Evolutionary conservation across 1,284 basidiomycete genomes (phyloP).

Genomic region (Tilletia indica): DNA sequence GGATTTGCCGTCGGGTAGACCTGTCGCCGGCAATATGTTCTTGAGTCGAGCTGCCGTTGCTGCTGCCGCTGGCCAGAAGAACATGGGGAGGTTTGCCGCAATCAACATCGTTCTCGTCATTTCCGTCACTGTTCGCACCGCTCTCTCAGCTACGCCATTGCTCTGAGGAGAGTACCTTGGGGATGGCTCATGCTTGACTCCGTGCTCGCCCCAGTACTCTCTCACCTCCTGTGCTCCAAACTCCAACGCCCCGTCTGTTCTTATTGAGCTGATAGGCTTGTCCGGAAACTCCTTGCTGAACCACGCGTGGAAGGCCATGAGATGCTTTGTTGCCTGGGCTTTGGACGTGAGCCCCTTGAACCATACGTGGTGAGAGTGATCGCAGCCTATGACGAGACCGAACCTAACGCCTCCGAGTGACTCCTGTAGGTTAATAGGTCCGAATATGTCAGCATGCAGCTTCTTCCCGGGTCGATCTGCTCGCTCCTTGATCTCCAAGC

Average conservation of each 20-base stretch:
- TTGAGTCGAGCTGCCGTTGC: neutral
- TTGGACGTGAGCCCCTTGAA: neutral
- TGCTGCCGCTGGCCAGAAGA: slow-evolving; percentile 11
- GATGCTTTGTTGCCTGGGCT: neutral
- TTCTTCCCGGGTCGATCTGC: neutral
- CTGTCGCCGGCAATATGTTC: neutral
- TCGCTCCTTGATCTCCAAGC: neutral
- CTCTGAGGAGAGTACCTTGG: slow-evolving; percentile 5
- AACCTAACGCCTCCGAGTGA: neutral
- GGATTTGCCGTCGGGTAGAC: neutral
- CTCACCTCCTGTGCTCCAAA: neutral
- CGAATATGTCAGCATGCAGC: slow-evolving; percentile 3
- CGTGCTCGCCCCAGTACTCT: neutral
- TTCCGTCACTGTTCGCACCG: neutral
- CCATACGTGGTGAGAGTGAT: neutral
- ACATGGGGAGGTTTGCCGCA: neutral
- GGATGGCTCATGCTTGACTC: neutral
- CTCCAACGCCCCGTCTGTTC: neutral
- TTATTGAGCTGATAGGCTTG: neutral
- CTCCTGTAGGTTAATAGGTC: neutral
- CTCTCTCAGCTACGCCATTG: slow-evolving; percentile 3
- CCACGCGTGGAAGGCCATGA: neutral
- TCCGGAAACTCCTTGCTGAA: neutral
- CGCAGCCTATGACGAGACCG: neutral
- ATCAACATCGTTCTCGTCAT: slow-evolving; percentile 9